These are phyloP conservation scores for Fusarium avenaceum DNA, from an alignment of 2,329 filamentous ascomycete species.

Conservation along the genomic window DNA sequence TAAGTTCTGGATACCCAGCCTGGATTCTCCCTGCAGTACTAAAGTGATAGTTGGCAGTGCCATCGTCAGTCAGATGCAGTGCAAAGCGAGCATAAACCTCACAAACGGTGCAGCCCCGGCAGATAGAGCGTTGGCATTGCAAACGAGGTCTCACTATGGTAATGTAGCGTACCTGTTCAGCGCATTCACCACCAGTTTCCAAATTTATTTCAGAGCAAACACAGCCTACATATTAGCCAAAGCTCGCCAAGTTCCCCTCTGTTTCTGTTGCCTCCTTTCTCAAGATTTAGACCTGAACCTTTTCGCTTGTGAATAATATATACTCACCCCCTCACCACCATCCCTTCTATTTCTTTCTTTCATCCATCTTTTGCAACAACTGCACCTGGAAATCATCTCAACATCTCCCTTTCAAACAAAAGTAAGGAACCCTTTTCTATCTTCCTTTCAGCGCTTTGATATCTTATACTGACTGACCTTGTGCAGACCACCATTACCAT, in stretches of 20 bases:
- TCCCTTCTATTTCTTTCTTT: not conserved
- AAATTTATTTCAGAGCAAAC: not conserved
- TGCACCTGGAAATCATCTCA: not conserved
- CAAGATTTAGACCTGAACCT: conserved; percentile 4
- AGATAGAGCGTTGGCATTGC: not conserved
- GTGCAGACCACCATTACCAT: conserved; percentile 41
- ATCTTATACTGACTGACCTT: conserved; percentile 17
- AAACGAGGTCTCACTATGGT: not conserved
- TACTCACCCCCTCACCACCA: conserved; percentile 10
- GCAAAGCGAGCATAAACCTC: not conserved
- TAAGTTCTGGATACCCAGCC: not conserved
- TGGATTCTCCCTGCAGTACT: not conserved
- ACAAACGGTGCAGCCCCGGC: not conserved
- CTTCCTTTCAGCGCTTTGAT: not conserved
- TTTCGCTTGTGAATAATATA: not conserved
- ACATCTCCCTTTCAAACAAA: not conserved
- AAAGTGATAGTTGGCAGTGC: conserved; percentile 5
- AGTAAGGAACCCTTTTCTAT: not conserved
- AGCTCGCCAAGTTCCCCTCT: conserved; percentile 12
- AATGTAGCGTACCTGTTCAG: not conserved
- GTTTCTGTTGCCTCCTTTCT: conserved; percentile 6
- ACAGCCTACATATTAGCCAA: not conserved
- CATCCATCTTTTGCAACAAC: not conserved
- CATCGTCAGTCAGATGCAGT: conserved; percentile 6
- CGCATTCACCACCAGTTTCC: not conserved